These are phyloP conservation scores for Lecanosticta acicola DNA, from an alignment of 2,329 filamentous ascomycete species.

Conservation along the genomic window DNA sequence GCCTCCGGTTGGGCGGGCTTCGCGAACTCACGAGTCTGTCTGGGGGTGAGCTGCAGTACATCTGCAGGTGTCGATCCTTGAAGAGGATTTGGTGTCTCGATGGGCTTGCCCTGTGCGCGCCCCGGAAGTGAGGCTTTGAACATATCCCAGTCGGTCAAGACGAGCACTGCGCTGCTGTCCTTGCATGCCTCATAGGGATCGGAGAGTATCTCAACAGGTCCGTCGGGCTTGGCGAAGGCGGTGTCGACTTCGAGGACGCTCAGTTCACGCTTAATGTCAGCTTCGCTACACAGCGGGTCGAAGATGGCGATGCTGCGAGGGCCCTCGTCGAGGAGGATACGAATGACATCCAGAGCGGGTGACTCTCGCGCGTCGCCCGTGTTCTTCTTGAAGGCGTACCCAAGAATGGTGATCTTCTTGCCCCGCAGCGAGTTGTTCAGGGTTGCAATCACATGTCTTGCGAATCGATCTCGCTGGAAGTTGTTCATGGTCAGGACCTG, in stretches of 20 bases:
- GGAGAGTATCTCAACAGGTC: slow-evolving; percentile 23
- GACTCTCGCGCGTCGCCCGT: slow-evolving; percentile 70
- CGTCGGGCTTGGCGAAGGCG: slow-evolving; percentile 18
- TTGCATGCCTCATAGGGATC: slow-evolving; percentile 29
- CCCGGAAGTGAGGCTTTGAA: slow-evolving; percentile 22
- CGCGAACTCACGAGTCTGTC: not conserved
- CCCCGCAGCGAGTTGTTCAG: slow-evolving; percentile 62
- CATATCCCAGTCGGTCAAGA: slow-evolving; percentile 31
- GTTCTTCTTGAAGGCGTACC: slow-evolving; percentile 75
- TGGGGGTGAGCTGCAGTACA: slow-evolving; percentile 9
- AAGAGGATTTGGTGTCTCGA: slow-evolving; percentile 3
- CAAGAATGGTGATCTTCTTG: slow-evolving; percentile 67
- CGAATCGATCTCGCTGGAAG: slow-evolving; percentile 64
- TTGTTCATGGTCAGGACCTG: slow-evolving; percentile 70
- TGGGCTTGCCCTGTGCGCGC: not conserved
- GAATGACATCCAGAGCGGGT: slow-evolving; percentile 62
- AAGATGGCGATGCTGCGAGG: slow-evolving; percentile 58
- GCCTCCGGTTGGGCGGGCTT: not conserved
- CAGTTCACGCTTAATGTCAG: slow-evolving; percentile 29
- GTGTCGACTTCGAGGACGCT: slow-evolving; percentile 11
- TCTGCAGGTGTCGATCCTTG: slow-evolving; percentile 4
- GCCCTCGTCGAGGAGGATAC: slow-evolving; percentile 56
- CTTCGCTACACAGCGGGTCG: slow-evolving; percentile 48
- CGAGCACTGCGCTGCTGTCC: slow-evolving; percentile 27
- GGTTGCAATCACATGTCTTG: slow-evolving; percentile 57